Evolutionary conservation across 768 basidiomycete genomes (phyloP).

Genomic region (Peribolospora kevripleyi): DNA sequence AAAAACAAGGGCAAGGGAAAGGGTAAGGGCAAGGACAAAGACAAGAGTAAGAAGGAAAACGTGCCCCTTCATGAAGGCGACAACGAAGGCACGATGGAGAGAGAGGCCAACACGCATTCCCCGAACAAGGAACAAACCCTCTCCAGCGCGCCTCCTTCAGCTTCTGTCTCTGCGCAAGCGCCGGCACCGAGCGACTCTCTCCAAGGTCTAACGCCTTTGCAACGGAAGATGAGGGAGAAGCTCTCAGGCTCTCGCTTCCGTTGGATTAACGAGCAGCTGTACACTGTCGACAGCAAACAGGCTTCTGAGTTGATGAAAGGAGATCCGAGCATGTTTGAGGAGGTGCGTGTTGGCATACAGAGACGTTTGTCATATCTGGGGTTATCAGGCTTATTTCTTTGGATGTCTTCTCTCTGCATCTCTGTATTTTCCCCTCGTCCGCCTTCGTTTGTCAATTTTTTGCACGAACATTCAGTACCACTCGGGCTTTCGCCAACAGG

Average conservation of each 20-base stretch:
- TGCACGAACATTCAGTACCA: slow-evolving; percentile 42
- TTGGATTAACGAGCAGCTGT: slow-evolving; percentile 75
- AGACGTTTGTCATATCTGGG: neutral
- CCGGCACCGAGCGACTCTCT: too few species aligned
- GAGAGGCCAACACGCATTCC: too few species aligned
- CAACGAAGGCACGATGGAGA: too few species aligned
- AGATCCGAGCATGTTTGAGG: slow-evolving; percentile 55
- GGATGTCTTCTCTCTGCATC: neutral
- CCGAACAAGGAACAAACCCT: too few species aligned
- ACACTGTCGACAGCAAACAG: slow-evolving; percentile 54
- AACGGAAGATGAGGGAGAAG: slow-evolving; percentile 1
- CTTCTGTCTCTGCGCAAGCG: too few species aligned
- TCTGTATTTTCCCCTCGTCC: neutral
- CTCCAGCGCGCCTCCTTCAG: too few species aligned
- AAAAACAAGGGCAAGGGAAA: too few species aligned
- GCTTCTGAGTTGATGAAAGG: slow-evolving; percentile 61
- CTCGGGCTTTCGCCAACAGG: slow-evolving; percentile 68
- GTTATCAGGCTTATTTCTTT: neutral
- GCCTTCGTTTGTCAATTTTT: neutral
- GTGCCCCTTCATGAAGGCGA: too few species aligned
- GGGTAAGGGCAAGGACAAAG: too few species aligned
- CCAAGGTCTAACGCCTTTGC: too few species aligned
- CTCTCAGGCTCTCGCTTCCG: slow-evolving; percentile 25
- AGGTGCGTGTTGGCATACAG: slow-evolving; percentile 29
- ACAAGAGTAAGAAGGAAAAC: too few species aligned